Evolutionary conservation across 1,139 yeast species (phyloP), one percentile per base, ranked within the genome.

Genomic region (Maudiozyma humilis): DNA sequence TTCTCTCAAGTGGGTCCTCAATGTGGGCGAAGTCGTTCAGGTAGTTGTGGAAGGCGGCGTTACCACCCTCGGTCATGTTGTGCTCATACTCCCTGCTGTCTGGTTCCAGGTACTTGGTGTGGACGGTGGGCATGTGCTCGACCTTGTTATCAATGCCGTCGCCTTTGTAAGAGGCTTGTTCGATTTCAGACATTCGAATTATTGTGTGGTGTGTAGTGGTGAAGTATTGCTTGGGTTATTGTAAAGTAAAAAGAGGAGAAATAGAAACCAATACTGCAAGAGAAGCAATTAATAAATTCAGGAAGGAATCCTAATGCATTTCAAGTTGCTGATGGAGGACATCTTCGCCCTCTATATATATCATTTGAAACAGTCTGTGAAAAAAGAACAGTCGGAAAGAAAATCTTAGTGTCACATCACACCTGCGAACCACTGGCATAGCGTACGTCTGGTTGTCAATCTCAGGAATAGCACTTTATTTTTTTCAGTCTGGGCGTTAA

Each of bases 1-100:
- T 80, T 72, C 95, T 80, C 69, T 86, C 95, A 52, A 84, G 69
- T 15, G 95, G 95, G 64, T 86, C 95, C 49, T 79, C 82, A 53
- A 86, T 75, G 63, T 86, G 87, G 39, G 93, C 85, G 54, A 81
- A 86, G 65, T 86, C 89, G 49, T 82, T 85, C 55, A 84, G 65
- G 64, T 77, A 84, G 65, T 86, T 88, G 71, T 85, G 91, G 76
- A 85, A 86, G 46, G 95, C 95, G 53, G 91, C 78, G 65, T 86
- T 83, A 69, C 95, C 95, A 69, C 95, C 95, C 31, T 61, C 68
- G 29, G 81, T 76, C 50, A 67, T 64, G 43, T 62, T 46, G 27
- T 14, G 31, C 29, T 36, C 39, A 25, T 23, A 12, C 8, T 14
- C n/a, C 12, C 16, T 6, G 6, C 17, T 16, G 4, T 25, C 39